These are phyloP conservation scores for Sugiyamaella sp. DNA, from an alignment of 1,139 yeast species.

Conservation along the genomic window DNA sequence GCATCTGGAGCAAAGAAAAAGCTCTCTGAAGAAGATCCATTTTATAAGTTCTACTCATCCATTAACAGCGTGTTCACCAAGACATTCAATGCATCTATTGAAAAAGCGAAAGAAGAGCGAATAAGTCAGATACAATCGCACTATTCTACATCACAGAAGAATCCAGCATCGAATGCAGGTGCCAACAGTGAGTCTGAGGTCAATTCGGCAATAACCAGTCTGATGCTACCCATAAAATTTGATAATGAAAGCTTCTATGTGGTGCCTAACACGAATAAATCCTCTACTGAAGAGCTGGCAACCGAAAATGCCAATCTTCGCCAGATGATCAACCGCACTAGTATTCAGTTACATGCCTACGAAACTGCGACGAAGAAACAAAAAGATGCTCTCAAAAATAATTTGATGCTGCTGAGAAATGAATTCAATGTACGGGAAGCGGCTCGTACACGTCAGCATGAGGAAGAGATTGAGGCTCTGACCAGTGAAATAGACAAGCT, in stretches of 20 bases:
- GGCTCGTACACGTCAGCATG: conserved; percentile 34
- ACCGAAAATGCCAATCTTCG: conserved; percentile 35
- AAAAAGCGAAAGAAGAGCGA: conserved; percentile 27
- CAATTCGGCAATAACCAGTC: conserved; percentile 9
- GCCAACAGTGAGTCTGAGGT: not conserved
- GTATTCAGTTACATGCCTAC: conserved; percentile 37
- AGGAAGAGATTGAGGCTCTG: conserved; percentile 40
- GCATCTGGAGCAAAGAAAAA: conserved; percentile 18
- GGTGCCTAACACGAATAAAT: conserved; percentile 32
- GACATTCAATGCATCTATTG: conserved; percentile 29
- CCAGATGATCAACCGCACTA: conserved; percentile 32
- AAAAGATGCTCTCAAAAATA: conserved; percentile 37
- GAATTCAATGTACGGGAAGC: conserved; percentile 40
- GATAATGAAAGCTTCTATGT: conserved; percentile 39
- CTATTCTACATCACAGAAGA: conserved; percentile 3
- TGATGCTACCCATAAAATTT: conserved; percentile 18
- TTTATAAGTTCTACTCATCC: conserved; percentile 35
- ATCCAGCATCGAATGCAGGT: conserved; percentile 3
- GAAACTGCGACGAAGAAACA: conserved; percentile 41
- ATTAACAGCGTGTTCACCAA: conserved; percentile 36
- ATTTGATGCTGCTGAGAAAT: conserved; percentile 36
- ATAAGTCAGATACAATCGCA: conserved; percentile 10
- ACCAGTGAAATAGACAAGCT: conserved; percentile 44
- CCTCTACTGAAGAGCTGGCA: conserved; percentile 31
- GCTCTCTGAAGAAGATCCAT: conserved; percentile 37